Base-by-base conservation (phyloP, 2,329 filamentous ascomycete species). In the Fusarium sp. region DNA sequence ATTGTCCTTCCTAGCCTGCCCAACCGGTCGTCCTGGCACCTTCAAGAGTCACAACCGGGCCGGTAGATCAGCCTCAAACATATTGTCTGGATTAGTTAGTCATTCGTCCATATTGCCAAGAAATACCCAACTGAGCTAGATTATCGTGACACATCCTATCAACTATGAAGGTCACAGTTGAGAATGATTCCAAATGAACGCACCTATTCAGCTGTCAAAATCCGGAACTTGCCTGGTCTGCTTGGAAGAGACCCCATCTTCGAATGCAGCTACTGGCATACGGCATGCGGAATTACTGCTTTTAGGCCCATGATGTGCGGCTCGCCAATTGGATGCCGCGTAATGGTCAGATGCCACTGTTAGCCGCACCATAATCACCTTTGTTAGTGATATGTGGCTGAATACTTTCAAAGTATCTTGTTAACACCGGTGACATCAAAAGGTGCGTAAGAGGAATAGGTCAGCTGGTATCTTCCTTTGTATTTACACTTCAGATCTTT, bases 321-420 rank as follows among this genome's bases (percentile, higher is more conserved):
- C 43, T 69, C 65, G 49, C 70, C 71, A 72, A 72, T 72, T 60
- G 57, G 27, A 49, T 10, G 33, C 42, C 46, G 25, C 46, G 18
- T 45, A 60, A 68, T 71, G 63, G 70, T 72, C 70, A 72, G 68
- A 59, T 63, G 63, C 57, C 43, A 64, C 13, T 49, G 57, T 45
- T 46, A 64, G 59, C 58, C 56, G 52, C 60, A 70, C 53, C 53
- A 55, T 56, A 48, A 56, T 45, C 41, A 59, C 31, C 8, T n/a
- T 27, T 47, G 23, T 21, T 20, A 46, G 43, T 17, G 10, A 36
- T 23, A 45, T 25, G 23, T 51, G 13, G 29, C 15, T 23, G 21
- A 18, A 35, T 35, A 39, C 46, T 29, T 48, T 43, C 13, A 36
- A 42, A 27, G 49, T 63, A 62, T 35, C 35, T 6, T 33, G 48